Evolutionary conservation across 192 early-diverging fungal species (phyloP).

Genomic region (Coemansia sp.): DNA sequence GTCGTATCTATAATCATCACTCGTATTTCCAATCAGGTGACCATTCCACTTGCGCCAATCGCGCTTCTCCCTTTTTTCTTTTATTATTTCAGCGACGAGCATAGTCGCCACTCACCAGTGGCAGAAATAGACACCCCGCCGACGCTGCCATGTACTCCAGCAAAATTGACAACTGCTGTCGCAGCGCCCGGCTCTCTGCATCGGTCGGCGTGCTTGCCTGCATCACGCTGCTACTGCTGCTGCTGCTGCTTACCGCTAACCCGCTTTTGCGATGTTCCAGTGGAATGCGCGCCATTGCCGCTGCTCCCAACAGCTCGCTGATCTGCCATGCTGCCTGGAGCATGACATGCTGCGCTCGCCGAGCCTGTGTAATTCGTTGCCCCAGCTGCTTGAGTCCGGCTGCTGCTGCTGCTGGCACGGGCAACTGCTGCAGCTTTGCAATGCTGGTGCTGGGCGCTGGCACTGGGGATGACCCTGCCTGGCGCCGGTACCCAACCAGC

Average conservation of each 20-base stretch:
- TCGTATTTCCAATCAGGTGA: constrained; percentile 34
- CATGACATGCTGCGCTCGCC: constrained; percentile 37
- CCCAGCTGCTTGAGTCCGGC: constrained; percentile 44
- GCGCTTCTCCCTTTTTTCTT: neutral
- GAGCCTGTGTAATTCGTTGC: constrained; percentile 48
- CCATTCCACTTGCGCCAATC: constrained; percentile 35
- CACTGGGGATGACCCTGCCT: constrained; percentile 1
- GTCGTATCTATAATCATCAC: constrained; percentile 31
- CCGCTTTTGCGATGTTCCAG: constrained; percentile 6
- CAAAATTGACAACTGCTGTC: constrained; percentile 44
- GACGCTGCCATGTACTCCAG: constrained; percentile 55
- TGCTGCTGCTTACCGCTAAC: neutral
- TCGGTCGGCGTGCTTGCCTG: constrained; percentile 14
- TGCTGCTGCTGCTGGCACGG: neutral
- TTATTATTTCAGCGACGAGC: too few relatives aligned
- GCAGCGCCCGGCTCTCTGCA: constrained; percentile 22
- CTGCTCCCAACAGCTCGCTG: constrained; percentile 29
- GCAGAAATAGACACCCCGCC: constrained; percentile 35
- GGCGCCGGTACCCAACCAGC: constrained; percentile 46
- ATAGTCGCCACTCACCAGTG: constrained; percentile 44
- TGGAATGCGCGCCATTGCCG: constrained; percentile 19
- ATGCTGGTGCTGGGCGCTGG: neutral
- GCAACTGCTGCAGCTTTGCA: constrained; percentile 16
- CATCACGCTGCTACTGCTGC: constrained; percentile 2
- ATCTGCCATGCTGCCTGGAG: constrained; percentile 49